Conservation (phyloP, 2,329 filamentous ascomycete species). For the Graphilbum fragrans region DNA sequence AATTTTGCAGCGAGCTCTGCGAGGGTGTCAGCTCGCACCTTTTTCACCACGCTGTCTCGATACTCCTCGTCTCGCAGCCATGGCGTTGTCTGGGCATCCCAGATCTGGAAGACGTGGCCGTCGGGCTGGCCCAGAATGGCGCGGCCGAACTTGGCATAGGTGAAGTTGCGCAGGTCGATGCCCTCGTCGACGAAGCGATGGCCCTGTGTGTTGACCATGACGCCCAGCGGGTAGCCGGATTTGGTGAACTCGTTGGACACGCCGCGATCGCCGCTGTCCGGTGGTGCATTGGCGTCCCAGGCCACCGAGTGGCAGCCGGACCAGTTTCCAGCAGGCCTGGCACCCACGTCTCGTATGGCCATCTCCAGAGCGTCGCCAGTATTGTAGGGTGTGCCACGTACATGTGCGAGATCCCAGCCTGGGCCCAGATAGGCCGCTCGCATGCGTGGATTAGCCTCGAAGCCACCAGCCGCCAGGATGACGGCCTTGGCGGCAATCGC, state of each 20-base stretch:
- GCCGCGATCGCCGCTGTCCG: slow-evolving; percentile 40
- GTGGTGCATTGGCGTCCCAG: slow-evolving; percentile 51
- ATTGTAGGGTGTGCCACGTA: too few species aligned
- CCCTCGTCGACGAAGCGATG: slow-evolving; percentile 56
- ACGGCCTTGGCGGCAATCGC: too few species aligned
- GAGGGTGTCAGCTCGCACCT: too few species aligned
- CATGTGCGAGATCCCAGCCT: too few species aligned
- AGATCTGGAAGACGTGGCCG: slow-evolving; percentile 50
- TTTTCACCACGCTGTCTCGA: slow-evolving; percentile 39
- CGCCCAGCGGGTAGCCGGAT: slow-evolving; percentile 52
- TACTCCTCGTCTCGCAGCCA: slow-evolving; percentile 54
- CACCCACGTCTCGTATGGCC: too few species aligned
- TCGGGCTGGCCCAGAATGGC: slow-evolving; percentile 48
- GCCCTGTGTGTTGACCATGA: slow-evolving; percentile 50
- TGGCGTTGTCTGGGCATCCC: slow-evolving; percentile 37
- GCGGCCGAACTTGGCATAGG: slow-evolving; percentile 53
- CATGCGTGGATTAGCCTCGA: too few species aligned
- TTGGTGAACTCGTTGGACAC: slow-evolving; percentile 58
- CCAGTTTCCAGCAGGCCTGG: too few species aligned
- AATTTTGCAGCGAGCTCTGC: too few species aligned
- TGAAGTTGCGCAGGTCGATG: slow-evolving; percentile 52
- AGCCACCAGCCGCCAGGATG: too few species aligned
- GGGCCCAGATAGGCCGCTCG: too few species aligned
- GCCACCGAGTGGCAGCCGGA: too few species aligned
- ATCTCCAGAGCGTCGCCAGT: too few species aligned